Conservation (phyloP, 23 red algal species). For the Gracilaria vermiculophylla region DNA sequence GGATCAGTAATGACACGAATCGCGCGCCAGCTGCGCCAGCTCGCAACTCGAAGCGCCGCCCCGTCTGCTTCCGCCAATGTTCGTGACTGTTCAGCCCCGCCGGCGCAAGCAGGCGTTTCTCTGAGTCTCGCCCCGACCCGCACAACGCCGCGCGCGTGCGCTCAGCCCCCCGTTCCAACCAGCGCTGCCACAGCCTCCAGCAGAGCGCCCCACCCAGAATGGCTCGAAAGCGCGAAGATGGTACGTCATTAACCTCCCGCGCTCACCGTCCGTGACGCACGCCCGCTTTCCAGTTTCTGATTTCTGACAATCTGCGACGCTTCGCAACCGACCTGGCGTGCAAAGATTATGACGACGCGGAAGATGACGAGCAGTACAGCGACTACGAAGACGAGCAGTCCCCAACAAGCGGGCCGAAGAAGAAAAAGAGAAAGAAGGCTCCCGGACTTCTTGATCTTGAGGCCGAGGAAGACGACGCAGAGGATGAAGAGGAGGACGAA, state of each 20-base stretch:
- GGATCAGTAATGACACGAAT: too few species aligned
- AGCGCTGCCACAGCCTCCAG: too few species aligned
- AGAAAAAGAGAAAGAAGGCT: conserved; percentile 51
- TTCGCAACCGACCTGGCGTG: not conserved
- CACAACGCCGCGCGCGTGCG: not conserved
- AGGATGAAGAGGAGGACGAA: conserved; percentile 93
- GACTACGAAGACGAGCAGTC: conserved; percentile 36
- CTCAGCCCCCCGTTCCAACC: too few species aligned
- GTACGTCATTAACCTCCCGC: not conserved
- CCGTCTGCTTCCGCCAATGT: not conserved
- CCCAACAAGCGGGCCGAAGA: not conserved
- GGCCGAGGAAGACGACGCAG: conserved; percentile 78
- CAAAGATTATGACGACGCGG: conserved; percentile 10
- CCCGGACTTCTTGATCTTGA: conserved; percentile 41
- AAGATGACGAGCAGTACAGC: conserved; percentile 36
- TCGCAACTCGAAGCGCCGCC: not conserved
- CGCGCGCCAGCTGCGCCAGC: too few species aligned
- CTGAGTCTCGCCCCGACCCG: too few species aligned
- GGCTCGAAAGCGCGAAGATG: conserved; percentile 10
- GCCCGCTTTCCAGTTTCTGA: not conserved
- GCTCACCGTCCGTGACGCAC: not conserved
- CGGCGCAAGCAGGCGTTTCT: not conserved
- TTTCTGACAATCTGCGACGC: not conserved
- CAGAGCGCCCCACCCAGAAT: not conserved
- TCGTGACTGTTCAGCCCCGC: not conserved